phyloP scores from a whole-genome alignment of 2,329 filamentous ascomycete species.

The Alternaria gaisen region DNA sequence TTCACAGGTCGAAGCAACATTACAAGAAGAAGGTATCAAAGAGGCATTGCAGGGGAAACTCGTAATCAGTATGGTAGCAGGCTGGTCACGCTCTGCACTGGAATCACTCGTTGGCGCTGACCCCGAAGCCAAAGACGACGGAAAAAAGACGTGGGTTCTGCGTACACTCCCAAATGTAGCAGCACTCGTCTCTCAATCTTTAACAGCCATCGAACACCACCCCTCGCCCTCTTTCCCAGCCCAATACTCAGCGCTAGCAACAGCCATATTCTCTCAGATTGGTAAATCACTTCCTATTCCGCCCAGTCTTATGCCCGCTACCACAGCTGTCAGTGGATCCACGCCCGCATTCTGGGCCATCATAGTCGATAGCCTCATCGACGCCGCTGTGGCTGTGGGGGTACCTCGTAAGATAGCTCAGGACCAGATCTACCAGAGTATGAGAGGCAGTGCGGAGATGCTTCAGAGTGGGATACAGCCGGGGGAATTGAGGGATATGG shows the following conservation, averaged over 20 bases:
- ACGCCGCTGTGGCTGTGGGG: constrained; percentile 42
- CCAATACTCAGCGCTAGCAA: constrained; percentile 25
- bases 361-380: constrained; percentile 43
- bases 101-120: not conserved
- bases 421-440: constrained; percentile 44
- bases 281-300: constrained; percentile 34
- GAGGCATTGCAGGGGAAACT: not conserved
- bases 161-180: constrained; percentile 59
- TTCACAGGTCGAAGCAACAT: not conserved
- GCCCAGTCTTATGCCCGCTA: constrained; percentile 36
- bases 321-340: constrained; percentile 41
- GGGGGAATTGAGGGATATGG: constrained; percentile 39
- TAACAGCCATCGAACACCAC: constrained; percentile 47
- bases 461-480: constrained; percentile 42
- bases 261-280: constrained; percentile 36
- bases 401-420: constrained; percentile 36
- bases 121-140: constrained; percentile 6
- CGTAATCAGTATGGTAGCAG: constrained; percentile 1
- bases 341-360: constrained; percentile 46
- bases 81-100: not conserved
- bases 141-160: constrained; percentile 47
- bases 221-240: constrained; percentile 24
- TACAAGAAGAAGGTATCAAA: not conserved
- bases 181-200: constrained; percentile 55
- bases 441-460: constrained; percentile 43